Base-by-base conservation (phyloP, 768 basidiomycete genomes). In the Fistulinella prunicolor region DNA sequence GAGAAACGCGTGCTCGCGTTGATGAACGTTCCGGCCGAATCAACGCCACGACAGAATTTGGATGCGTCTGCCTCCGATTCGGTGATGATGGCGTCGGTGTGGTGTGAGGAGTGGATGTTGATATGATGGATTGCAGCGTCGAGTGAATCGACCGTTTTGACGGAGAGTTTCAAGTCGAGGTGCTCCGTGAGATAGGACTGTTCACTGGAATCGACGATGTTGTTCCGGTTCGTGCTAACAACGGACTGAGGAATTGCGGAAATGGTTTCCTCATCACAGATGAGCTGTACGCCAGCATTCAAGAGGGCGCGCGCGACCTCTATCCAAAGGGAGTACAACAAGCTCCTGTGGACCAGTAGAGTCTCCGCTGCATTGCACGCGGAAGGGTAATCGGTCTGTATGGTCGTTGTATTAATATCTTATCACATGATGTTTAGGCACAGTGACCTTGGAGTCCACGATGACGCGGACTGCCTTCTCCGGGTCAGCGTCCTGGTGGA, bases 1-100 rank as follows among this genome's bases (percentile, higher is more conserved):
- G 94, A 96, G 64, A 99, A 98, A 30, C 96, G 80, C 9, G 96
- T 97, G 61, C 88, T 92, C 7, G 94, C 94, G 59, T 99, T 98
- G 50, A 95, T 79, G 60, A 87, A 99, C 5, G 91, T 91, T 24
- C 94, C 91, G 1, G 95, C 89, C 0, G 88, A 89, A 65, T 95
- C 94, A 20, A 97, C 85, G 7, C 90, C 90, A 16, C 86, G 78
- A 64, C 85, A 89, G 72, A 97, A 99, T 24, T 71, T 72, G 24
- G 82, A 75, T 30, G 80, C 82, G 24, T 85, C 79, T 2, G 81
- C 77, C 28, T 58, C 55, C 38, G 81, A 78, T 67, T 96, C 91
- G 6, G 95, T 94, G 37, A 98, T 76, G 66, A 99, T 97, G 45
- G 77, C 70, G 61, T 98, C 96, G 28, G 95, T 98, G 68, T 99